Evolutionary conservation across 1,284 basidiomycete species (phyloP).

Genomic region (Macrocystidia cucumis): DNA sequence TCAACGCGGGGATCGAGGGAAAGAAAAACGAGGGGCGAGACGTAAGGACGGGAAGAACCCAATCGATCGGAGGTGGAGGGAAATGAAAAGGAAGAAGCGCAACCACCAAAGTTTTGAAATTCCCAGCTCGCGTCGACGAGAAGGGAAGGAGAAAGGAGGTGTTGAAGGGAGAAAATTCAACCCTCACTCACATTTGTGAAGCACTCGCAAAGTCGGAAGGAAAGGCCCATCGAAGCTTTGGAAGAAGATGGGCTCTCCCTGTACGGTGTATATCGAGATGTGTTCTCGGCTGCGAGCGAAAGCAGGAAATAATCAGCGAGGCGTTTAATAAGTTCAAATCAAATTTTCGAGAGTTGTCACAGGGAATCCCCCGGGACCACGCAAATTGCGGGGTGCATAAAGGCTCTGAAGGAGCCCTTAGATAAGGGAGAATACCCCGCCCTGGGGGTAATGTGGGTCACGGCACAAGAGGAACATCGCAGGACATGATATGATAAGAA

Average conservation of each 20-base stretch:
- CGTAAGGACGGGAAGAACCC: too few relatives aligned
- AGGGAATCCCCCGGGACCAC: not conserved
- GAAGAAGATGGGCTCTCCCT: constrained; percentile 88
- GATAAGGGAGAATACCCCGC: too few relatives aligned
- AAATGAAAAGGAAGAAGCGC: too few relatives aligned
- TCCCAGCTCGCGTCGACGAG: too few relatives aligned
- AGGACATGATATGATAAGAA: too few relatives aligned
- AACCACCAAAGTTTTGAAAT: too few relatives aligned
- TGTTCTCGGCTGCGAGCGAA: constrained; percentile 76
- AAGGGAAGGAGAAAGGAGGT: constrained; percentile 1
- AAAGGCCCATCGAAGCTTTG: constrained; percentile 96
- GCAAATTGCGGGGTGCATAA: too few relatives aligned
- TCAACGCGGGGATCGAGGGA: not conserved
- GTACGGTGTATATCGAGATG: constrained; percentile 86
- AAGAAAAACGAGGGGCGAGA: too few relatives aligned
- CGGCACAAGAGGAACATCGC: too few relatives aligned
- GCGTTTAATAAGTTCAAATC: not conserved
- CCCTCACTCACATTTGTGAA: constrained; percentile 92
- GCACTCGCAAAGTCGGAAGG: constrained; percentile 79
- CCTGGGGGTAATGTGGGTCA: too few relatives aligned
- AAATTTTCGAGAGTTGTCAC: not conserved
- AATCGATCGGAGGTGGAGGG: too few relatives aligned
- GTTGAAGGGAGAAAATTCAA: constrained; percentile 6
- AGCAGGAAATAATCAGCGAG: not conserved
- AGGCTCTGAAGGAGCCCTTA: too few relatives aligned